Evolutionary conservation across 2,329 filamentous ascomycete genomes (phyloP).

Genomic region (Nigrospora oryzae): DNA sequence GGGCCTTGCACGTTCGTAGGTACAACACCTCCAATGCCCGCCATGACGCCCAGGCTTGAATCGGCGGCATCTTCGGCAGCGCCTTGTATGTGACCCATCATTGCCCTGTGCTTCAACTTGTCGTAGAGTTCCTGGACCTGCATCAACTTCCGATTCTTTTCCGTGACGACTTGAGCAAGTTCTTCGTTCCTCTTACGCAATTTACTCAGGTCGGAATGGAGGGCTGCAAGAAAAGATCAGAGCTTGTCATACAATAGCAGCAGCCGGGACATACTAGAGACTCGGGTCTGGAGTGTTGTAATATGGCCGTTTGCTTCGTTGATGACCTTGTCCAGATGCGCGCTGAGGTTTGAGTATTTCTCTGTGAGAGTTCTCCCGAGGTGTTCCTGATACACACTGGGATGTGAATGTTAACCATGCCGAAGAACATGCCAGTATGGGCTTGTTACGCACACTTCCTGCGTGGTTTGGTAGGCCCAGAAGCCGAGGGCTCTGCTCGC

Average conservation of each 20-base stretch:
- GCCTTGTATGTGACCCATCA: conserved; percentile 45
- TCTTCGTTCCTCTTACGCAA: conserved; percentile 67
- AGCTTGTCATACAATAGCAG: conserved; percentile 4
- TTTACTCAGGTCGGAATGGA: conserved; percentile 53
- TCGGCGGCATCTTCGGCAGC: conserved; percentile 44
- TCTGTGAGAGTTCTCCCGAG: conserved; percentile 63
- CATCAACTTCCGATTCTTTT: conserved; percentile 62
- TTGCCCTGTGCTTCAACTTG: conserved; percentile 46
- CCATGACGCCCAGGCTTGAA: conserved; percentile 22
- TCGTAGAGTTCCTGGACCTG: conserved; percentile 61
- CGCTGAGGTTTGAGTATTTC: conserved; percentile 57
- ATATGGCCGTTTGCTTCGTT: conserved; percentile 71
- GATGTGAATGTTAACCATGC: background rate
- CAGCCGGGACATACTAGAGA: conserved; percentile 42
- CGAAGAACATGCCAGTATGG: background rate
- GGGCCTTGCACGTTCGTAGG: background rate
- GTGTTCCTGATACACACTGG: conserved; percentile 68
- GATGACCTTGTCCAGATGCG: conserved; percentile 64
- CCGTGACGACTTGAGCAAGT: conserved; percentile 54
- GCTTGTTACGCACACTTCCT: conserved; percentile 60
- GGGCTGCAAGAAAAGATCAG: conserved; percentile 22
- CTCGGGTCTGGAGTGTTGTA: conserved; percentile 52
- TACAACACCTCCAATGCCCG: background rate
- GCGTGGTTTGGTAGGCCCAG: conserved; percentile 78
- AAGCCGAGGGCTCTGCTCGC: conserved; percentile 71